A percentile compares a stretch with the other conserved stretches of the same genome.
phyloP scores from a whole-genome alignment of 179 eudicot genomes.

The Corrigiola litoralis region DNA sequence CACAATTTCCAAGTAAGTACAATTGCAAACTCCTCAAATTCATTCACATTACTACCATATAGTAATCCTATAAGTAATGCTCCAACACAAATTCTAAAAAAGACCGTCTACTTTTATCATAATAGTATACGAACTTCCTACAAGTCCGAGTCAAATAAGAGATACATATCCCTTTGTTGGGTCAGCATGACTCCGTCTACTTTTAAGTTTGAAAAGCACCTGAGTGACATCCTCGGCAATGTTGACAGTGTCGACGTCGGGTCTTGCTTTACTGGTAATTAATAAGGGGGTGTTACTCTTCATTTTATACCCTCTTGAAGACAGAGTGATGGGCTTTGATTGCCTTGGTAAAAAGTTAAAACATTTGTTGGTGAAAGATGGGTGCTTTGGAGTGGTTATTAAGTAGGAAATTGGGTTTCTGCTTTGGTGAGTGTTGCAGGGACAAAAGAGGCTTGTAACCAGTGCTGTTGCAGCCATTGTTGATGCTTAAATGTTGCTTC shows the following conservation, averaged over 20 bases:
- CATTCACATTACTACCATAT: too few relatives aligned
- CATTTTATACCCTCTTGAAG: neutral
- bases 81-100: too few relatives aligned
- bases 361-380: neutral
- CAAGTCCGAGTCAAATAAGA: too few relatives aligned
- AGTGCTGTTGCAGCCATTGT: constrained; percentile 12
- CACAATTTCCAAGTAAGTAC: too few relatives aligned
- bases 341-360: neutral
- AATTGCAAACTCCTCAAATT: too few relatives aligned
- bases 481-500: neutral
- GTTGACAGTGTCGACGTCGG: constrained; percentile 41
- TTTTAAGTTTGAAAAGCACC: too few relatives aligned
- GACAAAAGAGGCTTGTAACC: constrained; percentile 3
- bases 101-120: too few relatives aligned
- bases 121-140: too few relatives aligned
- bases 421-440: constrained; percentile 3
- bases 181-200: too few relatives aligned
- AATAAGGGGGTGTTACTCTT: neutral
- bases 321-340: neutral
- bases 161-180: too few relatives aligned
- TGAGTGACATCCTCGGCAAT: constrained; percentile 64
- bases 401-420: neutral
- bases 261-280: neutral
- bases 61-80: too few relatives aligned
- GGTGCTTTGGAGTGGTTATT: neutral